phyloP scores from a whole-genome alignment of 352 stramenopile species.

The Phytophthora citricola region DNA sequence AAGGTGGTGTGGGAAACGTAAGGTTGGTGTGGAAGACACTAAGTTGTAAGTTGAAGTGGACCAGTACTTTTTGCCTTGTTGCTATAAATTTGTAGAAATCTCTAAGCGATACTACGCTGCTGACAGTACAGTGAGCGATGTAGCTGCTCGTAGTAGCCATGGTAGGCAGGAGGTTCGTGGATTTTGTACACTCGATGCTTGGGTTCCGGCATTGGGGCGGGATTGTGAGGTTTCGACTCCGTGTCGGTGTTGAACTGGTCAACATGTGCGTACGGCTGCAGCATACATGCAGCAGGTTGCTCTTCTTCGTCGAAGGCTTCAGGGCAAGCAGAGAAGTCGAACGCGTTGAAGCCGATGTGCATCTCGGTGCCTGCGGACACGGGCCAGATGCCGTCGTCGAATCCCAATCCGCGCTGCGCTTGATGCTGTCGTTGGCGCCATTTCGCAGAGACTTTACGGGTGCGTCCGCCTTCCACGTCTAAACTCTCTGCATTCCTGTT shows the following conservation, averaged over 20 bases:
- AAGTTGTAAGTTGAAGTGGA: too few species aligned
- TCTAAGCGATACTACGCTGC: background rate
- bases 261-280: background rate
- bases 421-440: background rate
- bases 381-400: background rate
- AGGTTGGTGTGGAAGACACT: too few species aligned
- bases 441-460: background rate
- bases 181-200: background rate
- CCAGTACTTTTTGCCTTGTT: too few species aligned
- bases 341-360: background rate
- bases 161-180: background rate
- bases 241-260: background rate
- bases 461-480: background rate
- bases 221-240: background rate
- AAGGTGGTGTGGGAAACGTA: too few species aligned
- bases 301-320: background rate
- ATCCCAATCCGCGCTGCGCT: background rate
- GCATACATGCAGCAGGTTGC: background rate
- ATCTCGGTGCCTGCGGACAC: background rate
- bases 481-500: background rate
- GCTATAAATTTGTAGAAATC: too few species aligned
- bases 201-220: background rate
- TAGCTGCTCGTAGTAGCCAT: background rate
- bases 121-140: background rate
- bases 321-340: background rate